phyloP scores from a whole-genome alignment of 1,139 yeast genomes.

The Pichia sp. region DNA sequence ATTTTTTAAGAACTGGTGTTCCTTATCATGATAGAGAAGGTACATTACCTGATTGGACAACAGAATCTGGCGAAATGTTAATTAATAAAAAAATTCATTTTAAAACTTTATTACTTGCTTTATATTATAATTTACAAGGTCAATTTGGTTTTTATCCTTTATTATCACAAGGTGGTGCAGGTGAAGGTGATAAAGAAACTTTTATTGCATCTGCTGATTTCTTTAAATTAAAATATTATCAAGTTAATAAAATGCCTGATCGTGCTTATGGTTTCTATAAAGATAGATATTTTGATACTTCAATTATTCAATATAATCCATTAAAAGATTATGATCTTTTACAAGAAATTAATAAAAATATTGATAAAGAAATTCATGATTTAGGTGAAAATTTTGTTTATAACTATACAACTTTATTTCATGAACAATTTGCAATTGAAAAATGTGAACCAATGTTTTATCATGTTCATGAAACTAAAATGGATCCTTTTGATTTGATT shows the following conservation, averaged over 20 bases:
- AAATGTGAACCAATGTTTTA: constrained; percentile 25
- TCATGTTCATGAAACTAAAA: constrained; percentile 28
- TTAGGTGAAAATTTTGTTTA: constrained; percentile 18
- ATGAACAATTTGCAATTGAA: constrained; percentile 16
- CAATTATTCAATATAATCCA: constrained; percentile 67
- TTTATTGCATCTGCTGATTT: constrained; percentile 58
- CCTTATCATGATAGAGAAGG: constrained; percentile 52
- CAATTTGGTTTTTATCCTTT: constrained; percentile 50
- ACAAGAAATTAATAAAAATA: constrained; percentile 14
- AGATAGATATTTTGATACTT: constrained; percentile 27
- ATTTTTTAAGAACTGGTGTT: constrained; percentile 21
- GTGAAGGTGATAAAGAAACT: constrained; percentile 63
- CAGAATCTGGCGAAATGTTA: constrained; percentile 58
- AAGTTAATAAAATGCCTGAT: constrained; percentile 38
- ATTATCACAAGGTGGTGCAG: constrained; percentile 56
- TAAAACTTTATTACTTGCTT: constrained; percentile 44
- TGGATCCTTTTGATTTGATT: constrained; percentile 23
- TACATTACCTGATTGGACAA: constrained; percentile 53
- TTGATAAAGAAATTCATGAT: constrained; percentile 13
- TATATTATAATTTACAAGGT: constrained; percentile 54
- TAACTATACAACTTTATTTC: constrained; percentile 20
- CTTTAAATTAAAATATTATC: constrained; percentile 46
- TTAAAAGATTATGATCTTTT: constrained; percentile 42
- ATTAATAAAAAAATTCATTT: constrained; percentile 49
- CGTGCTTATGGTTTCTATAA: constrained; percentile 30